Evolutionary conservation across 352 stramenopile species (phyloP).

Genomic region (Blastocystis sp.): DNA sequence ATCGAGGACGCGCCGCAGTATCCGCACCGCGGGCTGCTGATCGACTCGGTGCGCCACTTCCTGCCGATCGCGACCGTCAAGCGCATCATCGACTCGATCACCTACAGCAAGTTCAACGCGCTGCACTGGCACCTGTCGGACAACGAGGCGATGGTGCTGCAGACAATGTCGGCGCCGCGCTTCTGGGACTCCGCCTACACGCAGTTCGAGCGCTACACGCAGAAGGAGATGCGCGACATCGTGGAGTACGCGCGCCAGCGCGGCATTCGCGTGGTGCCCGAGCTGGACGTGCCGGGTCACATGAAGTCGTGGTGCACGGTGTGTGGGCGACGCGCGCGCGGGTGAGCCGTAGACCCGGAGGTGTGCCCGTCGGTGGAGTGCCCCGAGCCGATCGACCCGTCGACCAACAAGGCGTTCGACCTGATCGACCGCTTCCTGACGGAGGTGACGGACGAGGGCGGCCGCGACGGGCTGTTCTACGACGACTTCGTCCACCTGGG

Average conservation of each 20-base stretch:
- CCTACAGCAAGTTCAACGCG: slow-evolving; percentile 74
- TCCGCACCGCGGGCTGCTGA: slow-evolving; percentile 76
- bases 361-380: slow-evolving; percentile 70
- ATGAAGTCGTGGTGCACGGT: slow-evolving; percentile 71
- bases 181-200: slow-evolving; percentile 70
- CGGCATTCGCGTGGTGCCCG: slow-evolving; percentile 76
- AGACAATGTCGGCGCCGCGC: slow-evolving; percentile 72
- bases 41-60: slow-evolving; percentile 78
- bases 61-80: slow-evolving; percentile 73
- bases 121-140: slow-evolving; percentile 75
- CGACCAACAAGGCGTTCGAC: slow-evolving; percentile 70
- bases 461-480: slow-evolving; percentile 71
- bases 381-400: slow-evolving; percentile 71
- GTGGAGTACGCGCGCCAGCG: slow-evolving; percentile 74
- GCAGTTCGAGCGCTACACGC: slow-evolving; percentile 72
- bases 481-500: slow-evolving; percentile 76
- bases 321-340: neutral
- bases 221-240: slow-evolving; percentile 73
- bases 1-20: slow-evolving; percentile 74
- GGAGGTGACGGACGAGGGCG: slow-evolving; percentile 68
- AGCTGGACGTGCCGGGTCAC: slow-evolving; percentile 78
- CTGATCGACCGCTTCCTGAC: slow-evolving; percentile 71
- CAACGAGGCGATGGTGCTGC: slow-evolving; percentile 45
- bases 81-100: slow-evolving; percentile 71
- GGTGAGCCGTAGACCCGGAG: slow-evolving; percentile 70